Conservation (phyloP, 2,329 filamentous ascomycete genomes). For the Fusarium sp. region DNA sequence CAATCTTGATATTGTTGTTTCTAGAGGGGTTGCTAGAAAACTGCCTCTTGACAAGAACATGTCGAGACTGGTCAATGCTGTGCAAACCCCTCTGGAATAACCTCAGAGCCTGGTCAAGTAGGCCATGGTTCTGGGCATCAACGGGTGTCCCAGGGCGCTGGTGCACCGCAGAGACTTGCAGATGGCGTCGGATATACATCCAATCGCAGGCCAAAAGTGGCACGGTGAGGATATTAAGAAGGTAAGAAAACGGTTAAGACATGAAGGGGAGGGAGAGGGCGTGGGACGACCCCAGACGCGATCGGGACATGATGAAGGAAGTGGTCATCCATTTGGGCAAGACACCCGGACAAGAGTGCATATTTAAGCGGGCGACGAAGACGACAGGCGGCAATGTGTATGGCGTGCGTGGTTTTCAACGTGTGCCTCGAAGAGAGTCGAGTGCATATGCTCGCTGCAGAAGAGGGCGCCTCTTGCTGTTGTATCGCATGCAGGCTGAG, state of each 20-base stretch:
- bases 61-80: not conserved
- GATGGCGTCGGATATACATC: conserved; percentile 49
- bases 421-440: conserved; percentile 30
- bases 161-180: conserved; percentile 23
- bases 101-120: conserved; percentile 13
- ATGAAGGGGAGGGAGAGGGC: conserved; percentile 30
- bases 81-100: conserved; percentile 2
- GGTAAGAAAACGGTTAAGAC: conserved; percentile 5
- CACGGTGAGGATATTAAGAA: conserved; percentile 3
- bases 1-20: conserved; percentile 57
- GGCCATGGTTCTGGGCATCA: conserved; percentile 26
- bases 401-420: conserved; percentile 7
- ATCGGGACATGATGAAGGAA: conserved; percentile 21
- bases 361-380: conserved; percentile 36
- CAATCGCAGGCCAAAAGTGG: conserved; percentile 16
- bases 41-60: conserved; percentile 36
- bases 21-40: conserved; percentile 44
- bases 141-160: conserved; percentile 8
- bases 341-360: conserved; percentile 21
- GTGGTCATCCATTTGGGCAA: conserved; percentile 19
- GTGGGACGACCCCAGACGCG: conserved; percentile 24
- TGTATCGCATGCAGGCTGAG: conserved; percentile 18
- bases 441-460: conserved; percentile 42
- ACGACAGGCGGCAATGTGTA: not conserved
- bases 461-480: conserved; percentile 15